phyloP scores from a whole-genome alignment of 2,329 filamentous ascomycete genomes.

The Thermoascus crustaceus region DNA sequence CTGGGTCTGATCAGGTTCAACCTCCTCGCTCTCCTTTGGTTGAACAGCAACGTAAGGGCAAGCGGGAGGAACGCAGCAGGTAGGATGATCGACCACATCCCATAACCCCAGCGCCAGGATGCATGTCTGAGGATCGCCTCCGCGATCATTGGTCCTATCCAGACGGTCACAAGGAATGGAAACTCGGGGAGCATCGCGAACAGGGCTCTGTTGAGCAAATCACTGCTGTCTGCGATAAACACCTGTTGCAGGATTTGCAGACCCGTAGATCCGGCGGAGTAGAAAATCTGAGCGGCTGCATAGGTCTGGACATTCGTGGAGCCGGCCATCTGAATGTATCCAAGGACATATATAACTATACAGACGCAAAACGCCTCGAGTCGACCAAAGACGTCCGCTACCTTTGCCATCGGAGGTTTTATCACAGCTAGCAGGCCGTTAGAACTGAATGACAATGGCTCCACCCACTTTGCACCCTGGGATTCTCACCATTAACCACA shows the following conservation, averaged over 20 bases:
- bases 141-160: slow-evolving; percentile 52
- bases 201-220: slow-evolving; percentile 56
- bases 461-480: slow-evolving; percentile 5
- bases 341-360: slow-evolving; percentile 43
- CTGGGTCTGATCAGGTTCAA: slow-evolving; percentile 41
- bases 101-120: slow-evolving; percentile 62
- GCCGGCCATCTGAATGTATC: slow-evolving; percentile 58
- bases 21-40: slow-evolving; percentile 53
- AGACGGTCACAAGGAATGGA: slow-evolving; percentile 60
- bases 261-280: slow-evolving; percentile 54
- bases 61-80: slow-evolving; percentile 56
- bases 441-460: slow-evolving; percentile 30
- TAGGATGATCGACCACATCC: slow-evolving; percentile 57
- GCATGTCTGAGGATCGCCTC: slow-evolving; percentile 45
- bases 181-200: slow-evolving; percentile 55
- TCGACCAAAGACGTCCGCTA: slow-evolving; percentile 60
- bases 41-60: slow-evolving; percentile 49
- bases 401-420: slow-evolving; percentile 58
- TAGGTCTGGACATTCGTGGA: slow-evolving; percentile 51
- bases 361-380: slow-evolving; percentile 54
- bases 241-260: slow-evolving; percentile 55
- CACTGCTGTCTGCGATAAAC: slow-evolving; percentile 60
- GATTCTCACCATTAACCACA: slow-evolving; percentile 51
- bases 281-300: slow-evolving; percentile 53
- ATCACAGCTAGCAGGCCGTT: slow-evolving; percentile 45